Evolutionary conservation across 331 rosid genomes (phyloP).

Genomic region (Cucumis variabilis): DNA sequence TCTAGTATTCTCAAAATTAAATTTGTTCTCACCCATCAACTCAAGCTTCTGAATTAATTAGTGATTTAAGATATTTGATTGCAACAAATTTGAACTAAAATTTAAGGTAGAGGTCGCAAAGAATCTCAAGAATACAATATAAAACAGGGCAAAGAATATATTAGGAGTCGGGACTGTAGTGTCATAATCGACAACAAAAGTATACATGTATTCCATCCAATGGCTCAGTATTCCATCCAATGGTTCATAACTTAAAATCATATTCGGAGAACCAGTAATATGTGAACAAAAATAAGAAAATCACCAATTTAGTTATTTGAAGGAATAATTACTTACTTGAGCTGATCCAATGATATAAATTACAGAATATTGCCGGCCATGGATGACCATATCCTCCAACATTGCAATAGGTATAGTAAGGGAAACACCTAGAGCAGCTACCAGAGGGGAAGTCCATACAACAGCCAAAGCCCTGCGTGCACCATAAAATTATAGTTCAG

Average conservation of each 20-base stretch:
- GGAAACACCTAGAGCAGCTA: slow-evolving; percentile 39
- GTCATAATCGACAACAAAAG: not conserved
- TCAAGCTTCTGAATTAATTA: too few relatives aligned
- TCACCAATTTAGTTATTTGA: not conserved
- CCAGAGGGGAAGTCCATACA: slow-evolving; percentile 38
- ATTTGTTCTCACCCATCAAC: too few relatives aligned
- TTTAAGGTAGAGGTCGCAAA: not conserved
- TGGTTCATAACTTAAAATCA: not conserved
- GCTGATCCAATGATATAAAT: slow-evolving; percentile 35
- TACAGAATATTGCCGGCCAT: slow-evolving; percentile 35
- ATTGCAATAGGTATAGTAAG: slow-evolving; percentile 39
- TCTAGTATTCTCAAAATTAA: not conserved
- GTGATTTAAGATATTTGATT: not conserved
- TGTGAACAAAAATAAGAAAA: slow-evolving; percentile 7
- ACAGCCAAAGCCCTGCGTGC: slow-evolving; percentile 38
- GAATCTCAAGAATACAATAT: not conserved
- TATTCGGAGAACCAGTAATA: not conserved
- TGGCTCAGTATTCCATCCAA: not conserved
- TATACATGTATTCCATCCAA: not conserved
- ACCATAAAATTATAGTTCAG: not conserved
- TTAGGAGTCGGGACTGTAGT: not conserved
- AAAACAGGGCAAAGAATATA: not conserved
- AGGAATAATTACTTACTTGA: slow-evolving; percentile 24
- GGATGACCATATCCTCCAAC: slow-evolving; percentile 39
- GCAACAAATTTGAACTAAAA: not conserved